Conservation (phyloP, 371 early-diverging fungal species). For the Circinella umbellata region DNA sequence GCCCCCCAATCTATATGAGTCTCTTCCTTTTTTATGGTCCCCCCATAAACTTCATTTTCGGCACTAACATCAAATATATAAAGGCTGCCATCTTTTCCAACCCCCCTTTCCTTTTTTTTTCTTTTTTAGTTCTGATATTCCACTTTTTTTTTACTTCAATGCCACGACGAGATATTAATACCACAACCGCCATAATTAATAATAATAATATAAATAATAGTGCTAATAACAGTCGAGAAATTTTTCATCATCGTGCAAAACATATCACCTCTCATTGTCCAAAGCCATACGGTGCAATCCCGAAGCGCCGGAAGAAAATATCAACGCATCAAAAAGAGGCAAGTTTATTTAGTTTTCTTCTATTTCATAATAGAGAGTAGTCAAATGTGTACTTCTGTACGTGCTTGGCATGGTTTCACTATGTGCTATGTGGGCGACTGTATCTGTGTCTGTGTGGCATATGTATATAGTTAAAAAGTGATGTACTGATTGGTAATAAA, state of each 20-base stretch:
- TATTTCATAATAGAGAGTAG: too few species aligned
- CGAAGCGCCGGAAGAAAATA: slow-evolving; percentile 24
- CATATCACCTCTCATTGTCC: slow-evolving; percentile 15
- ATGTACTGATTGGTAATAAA: too few species aligned
- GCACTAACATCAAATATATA: slow-evolving; percentile 1
- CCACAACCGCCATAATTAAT: neutral
- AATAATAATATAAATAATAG: neutral
- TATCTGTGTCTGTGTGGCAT: too few species aligned
- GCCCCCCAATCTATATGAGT: slow-evolving; percentile 3
- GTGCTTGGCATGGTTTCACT: too few species aligned
- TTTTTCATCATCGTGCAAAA: slow-evolving; percentile 19
- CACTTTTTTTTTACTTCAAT: neutral
- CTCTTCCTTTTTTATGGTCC: neutral
- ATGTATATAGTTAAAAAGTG: too few species aligned
- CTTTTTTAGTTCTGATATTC: neutral
- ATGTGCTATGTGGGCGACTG: too few species aligned
- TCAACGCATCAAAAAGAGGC: slow-evolving; percentile 14
- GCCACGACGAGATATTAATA: neutral
- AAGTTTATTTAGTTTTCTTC: neutral
- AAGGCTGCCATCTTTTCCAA: neutral
- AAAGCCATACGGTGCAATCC: slow-evolving; percentile 36
- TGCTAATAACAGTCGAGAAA: neutral
- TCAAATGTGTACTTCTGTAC: too few species aligned
- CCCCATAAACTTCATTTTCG: neutral
- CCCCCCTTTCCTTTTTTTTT: neutral